A percentile compares a stretch with the other conserved stretches of the same genome.
Conservation (phyloP, 805 yeast genomes). For the Torulaspora delbrueckii region DNA sequence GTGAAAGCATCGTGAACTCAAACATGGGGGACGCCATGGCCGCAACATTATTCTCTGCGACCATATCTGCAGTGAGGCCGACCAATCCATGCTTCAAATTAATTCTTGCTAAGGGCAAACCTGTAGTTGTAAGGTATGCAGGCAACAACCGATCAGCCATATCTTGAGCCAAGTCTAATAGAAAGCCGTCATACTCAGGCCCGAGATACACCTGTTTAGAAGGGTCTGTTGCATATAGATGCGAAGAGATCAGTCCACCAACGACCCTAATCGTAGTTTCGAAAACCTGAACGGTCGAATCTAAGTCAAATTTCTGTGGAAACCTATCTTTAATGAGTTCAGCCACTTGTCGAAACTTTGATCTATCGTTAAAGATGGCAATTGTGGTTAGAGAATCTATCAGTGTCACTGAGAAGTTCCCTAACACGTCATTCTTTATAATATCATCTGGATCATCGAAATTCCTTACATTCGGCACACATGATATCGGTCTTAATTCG, state of each 20-base stretch:
- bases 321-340: slow-evolving; percentile 38
- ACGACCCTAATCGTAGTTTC: slow-evolving; percentile 77
- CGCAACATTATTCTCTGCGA: slow-evolving; percentile 73
- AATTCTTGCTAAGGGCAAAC: slow-evolving; percentile 76
- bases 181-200: slow-evolving; percentile 59
- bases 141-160: slow-evolving; percentile 66
- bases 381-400: slow-evolving; percentile 77
- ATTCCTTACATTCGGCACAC: slow-evolving; percentile 66
- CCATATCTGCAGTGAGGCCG: slow-evolving; percentile 40
- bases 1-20: slow-evolving; percentile 72
- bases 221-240: slow-evolving; percentile 57
- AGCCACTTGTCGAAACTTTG: slow-evolving; percentile 46
- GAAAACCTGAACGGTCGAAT: slow-evolving; percentile 79
- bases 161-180: slow-evolving; percentile 68
- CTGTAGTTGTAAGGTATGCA: slow-evolving; percentile 60
- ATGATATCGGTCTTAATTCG: slow-evolving; percentile 70
- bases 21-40: slow-evolving; percentile 82
- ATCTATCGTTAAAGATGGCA: slow-evolving; percentile 63
- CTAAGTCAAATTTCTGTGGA: slow-evolving; percentile 46
- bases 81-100: slow-evolving; percentile 55
- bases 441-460: slow-evolving; percentile 47
- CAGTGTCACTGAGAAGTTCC: slow-evolving; percentile 73
- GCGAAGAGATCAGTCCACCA: slow-evolving; percentile 79
- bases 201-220: slow-evolving; percentile 37
- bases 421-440: slow-evolving; percentile 75